A percentile compares a stretch with the other conserved stretches of the same genome.
Evolutionary conservation across 495 filamentous ascomycete genomes (phyloP).

Genomic region (Copromyces sp.): DNA sequence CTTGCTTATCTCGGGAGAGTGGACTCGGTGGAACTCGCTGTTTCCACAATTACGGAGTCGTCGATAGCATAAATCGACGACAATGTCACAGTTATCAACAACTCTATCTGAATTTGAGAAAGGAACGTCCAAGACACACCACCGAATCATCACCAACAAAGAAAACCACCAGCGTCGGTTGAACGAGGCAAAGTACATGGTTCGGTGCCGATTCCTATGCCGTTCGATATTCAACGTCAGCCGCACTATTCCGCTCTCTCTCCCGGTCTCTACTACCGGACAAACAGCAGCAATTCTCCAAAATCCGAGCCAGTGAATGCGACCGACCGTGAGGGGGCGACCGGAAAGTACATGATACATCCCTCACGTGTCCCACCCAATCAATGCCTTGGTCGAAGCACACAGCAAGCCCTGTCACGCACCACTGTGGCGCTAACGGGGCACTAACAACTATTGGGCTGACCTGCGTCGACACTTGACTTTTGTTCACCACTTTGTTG

Average conservation of each 20-base stretch:
- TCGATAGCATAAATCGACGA: not conserved
- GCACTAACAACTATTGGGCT: not conserved
- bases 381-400: not conserved
- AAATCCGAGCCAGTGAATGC: not conserved
- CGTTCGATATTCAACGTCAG: not conserved
- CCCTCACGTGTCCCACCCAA: not conserved
- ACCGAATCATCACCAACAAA: not conserved
- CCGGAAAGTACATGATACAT: not conserved
- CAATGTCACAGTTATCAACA: not conserved
- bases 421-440: not conserved
- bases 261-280: not conserved
- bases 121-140: not conserved
- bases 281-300: not conserved
- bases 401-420: no score
- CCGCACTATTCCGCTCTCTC: not conserved
- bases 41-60: not conserved
- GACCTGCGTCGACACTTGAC: not conserved
- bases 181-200: not conserved
- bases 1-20: not conserved
- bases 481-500: not conserved
- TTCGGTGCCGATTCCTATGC: not conserved
- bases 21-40: not conserved
- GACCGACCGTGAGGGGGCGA: not conserved
- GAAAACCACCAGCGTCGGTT: not conserved
- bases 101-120: not conserved